Base-by-base conservation (phyloP, 768 basidiomycete genomes). In the Russula virescens region DNA sequence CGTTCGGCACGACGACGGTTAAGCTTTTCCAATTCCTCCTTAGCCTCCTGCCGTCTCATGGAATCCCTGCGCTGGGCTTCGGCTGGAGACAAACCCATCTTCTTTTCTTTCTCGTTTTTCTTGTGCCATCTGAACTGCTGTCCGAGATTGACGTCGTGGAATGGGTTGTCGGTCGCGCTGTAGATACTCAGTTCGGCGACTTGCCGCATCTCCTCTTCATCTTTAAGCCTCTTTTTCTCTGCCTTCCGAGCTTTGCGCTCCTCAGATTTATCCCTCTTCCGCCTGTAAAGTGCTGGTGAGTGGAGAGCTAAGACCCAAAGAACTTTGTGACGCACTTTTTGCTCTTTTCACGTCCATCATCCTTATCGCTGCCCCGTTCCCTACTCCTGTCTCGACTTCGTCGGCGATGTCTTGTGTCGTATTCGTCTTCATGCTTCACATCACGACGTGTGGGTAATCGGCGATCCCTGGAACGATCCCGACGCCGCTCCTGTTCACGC, bases 121-220 rank as follows among this genome's bases (percentile, higher is more conserved):
- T 99, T 99, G 77, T 94, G 91, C 97, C 97, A 99, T 61, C 90
- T 86, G 75, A 99, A 99, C 73, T 95, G 93, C 71, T 98, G 92
- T 23, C 87, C 89, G 35, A 98, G 87, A 73, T 98, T 98, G 65
- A 92, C 87, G 69, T 98, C 97, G 75, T 97, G 93, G 79, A 98
- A 99, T 0, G 97, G 97, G 71, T 98, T 99, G 79, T 98, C 95
- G 14, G 87, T 86, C 51, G 94, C 91, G 68, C 93, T 94, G 78
- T 98, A 98, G 67, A 97, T 89, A 67, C 94, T 95, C 47, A 98
- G 82, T 74, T 98, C 96, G 11, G 93, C 94, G 18, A 97, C 88
- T 68, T 89, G 87, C 28, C 95, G 87, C 25, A 91, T 88, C 70
- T 97, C 94, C 69, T 96, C 94, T 67, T 93, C 91, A 60, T 91